These are phyloP conservation scores for Aspergillus clavatus DNA, from an alignment of 2,329 filamentous ascomycete species.

Conservation along the genomic window DNA sequence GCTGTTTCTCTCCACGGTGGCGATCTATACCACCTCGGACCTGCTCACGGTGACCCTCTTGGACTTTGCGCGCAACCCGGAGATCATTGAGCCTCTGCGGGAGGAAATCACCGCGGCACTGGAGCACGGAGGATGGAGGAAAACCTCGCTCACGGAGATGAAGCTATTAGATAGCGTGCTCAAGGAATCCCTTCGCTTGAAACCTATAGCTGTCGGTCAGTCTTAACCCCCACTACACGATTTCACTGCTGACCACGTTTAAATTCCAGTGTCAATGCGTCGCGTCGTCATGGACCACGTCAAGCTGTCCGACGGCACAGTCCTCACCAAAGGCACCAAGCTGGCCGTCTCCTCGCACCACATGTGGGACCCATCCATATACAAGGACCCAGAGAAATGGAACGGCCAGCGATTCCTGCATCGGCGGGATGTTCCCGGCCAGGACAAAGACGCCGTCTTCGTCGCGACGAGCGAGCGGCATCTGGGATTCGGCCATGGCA, in stretches of 20 bases:
- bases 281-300: too few species aligned
- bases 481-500: not conserved
- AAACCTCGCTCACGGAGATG: conserved; percentile 3
- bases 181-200: conserved; percentile 9
- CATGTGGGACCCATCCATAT: not conserved
- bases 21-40: conserved; percentile 1
- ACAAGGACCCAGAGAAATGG: not conserved
- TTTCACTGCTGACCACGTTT: too few species aligned
- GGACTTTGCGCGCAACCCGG: conserved; percentile 1
- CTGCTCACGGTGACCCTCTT: not conserved
- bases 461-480: not conserved
- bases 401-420: not conserved
- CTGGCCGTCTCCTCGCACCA: too few species aligned
- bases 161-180: conserved; percentile 11
- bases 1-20: not conserved
- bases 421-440: not conserved
- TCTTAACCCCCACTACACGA: too few species aligned
- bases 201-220: conserved; percentile 1
- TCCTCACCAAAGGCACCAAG: too few species aligned
- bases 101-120: conserved; percentile 1
- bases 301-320: too few species aligned
- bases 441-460: not conserved
- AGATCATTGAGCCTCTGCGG: conserved; percentile 2
- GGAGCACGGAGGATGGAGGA: conserved; percentile 1
- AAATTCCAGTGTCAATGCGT: too few species aligned